Evolutionary conservation across 1,139 yeast genomes (phyloP).

Genomic region (Candida buenavistaensis): DNA sequence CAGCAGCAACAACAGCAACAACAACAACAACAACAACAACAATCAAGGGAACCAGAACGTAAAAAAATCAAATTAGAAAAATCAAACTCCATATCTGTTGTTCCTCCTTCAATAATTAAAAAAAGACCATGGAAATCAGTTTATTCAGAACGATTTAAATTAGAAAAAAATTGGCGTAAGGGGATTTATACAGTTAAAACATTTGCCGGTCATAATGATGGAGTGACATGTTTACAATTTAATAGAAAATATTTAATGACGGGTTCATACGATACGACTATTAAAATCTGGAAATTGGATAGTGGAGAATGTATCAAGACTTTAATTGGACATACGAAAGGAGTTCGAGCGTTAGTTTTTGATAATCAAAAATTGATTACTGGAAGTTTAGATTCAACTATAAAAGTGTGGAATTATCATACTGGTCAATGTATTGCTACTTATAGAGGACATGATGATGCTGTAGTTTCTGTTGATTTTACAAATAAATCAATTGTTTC

Average conservation of each 20-base stretch:
- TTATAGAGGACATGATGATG: constrained; percentile 87
- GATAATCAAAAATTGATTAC: constrained; percentile 88
- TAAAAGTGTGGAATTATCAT: constrained; percentile 93
- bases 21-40: constrained; percentile 2
- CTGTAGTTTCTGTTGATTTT: constrained; percentile 80
- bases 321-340: constrained; percentile 79
- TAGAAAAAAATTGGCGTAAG: constrained; percentile 93
- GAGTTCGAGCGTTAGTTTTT: constrained; percentile 79
- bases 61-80: constrained; percentile 5
- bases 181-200: constrained; percentile 66
- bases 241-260: constrained; percentile 76
- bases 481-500: constrained; percentile 82
- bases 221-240: constrained; percentile 83
- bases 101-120: constrained; percentile 16
- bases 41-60: constrained; percentile 6
- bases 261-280: constrained; percentile 87
- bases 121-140: constrained; percentile 93
- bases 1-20: constrained; percentile 1
- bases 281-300: constrained; percentile 85
- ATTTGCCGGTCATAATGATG: constrained; percentile 84
- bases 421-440: constrained; percentile 94
- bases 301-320: constrained; percentile 78
- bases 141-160: constrained; percentile 83
- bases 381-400: constrained; percentile 88
- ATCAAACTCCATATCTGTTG: not conserved